Evolutionary conservation across 1,284 basidiomycete species (phyloP), one percentile per base, ranked within the genome.

Genomic region (Termitomyces sp.): DNA sequence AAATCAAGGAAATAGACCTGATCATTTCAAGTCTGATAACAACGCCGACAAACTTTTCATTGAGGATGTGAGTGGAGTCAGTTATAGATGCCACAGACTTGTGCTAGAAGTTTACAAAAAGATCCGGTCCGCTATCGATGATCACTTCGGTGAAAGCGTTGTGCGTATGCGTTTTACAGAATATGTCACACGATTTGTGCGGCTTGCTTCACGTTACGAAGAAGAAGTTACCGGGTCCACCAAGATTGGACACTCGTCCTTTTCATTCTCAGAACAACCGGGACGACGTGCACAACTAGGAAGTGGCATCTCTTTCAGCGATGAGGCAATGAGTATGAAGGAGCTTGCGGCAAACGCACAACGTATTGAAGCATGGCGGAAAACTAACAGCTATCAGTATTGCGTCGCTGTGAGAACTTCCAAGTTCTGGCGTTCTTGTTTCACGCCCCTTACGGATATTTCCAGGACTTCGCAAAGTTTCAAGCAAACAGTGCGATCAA

Each of bases 11-110:
- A 66, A 60, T 16, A 72, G 66, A 55, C 58, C 68, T 3, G 84
- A 86, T 51, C 75, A 74, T 46, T 75, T 74, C 39, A 86, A 84
- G 62, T 64, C 73, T 35, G 90, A 75, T 50, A 83, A 78, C 49
- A 84, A 79, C 53, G 73, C 81, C 28, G 95, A 97, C 64, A 88
- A 84, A 59, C 58, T 87, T 11, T 96, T 97, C 69, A 91, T 97
- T 65, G 93, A 97, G 54, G 95, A 97, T 64, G 92, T 93, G 59
- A 65, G 88, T 78, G 13, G 11, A 39, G 11, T 45, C 14, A 24
- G 13, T 11, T 31, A 40, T 24, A 52, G 19, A 18, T 21, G 33
- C 18, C 30, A 16, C 41, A 19, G 24, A 21, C 28, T 16, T 33
- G 11, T 16, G 37, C 53, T 50, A 9, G 43, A 44, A 44, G 11